Evolutionary conservation across 2,329 filamentous ascomycete genomes (phyloP).

Genomic region (Saccharata proteae): DNA sequence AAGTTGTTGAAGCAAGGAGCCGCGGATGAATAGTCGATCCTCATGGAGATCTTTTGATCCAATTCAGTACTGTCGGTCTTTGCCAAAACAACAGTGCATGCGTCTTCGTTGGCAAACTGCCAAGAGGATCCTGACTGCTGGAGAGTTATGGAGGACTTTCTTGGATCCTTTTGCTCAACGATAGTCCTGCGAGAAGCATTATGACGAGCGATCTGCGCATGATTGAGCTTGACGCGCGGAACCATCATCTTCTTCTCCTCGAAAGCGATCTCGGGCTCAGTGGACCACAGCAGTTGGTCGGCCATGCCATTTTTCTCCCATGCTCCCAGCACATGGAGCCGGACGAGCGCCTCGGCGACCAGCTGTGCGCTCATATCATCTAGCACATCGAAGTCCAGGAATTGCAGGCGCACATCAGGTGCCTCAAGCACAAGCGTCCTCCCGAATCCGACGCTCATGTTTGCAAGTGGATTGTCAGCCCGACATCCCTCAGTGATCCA

Average conservation of each 20-base stretch:
- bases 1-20: no score
- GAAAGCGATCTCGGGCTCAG: slow-evolving; percentile 1
- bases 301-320: not conserved
- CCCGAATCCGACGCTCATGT: slow-evolving; percentile 10
- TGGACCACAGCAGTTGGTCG: slow-evolving; percentile 2
- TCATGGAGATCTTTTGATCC: not conserved
- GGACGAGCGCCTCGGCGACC: slow-evolving; percentile 1
- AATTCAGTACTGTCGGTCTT: not conserved
- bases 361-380: not conserved
- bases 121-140: no score
- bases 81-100: not conserved
- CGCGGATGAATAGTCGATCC: no score
- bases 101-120: no score
- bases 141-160: no score
- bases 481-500: slow-evolving; percentile 3
- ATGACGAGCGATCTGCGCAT: not conserved
- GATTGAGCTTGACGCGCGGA: slow-evolving; percentile 1
- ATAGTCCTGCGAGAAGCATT: not conserved
- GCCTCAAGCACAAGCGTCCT: slow-evolving; percentile 11
- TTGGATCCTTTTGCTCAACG: not conserved
- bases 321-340: no score
- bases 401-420: slow-evolving; percentile 12
- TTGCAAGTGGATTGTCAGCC: not conserved
- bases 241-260: not conserved
- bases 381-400: slow-evolving; percentile 11